phyloP scores from a whole-genome alignment of 306 rosid species.

The Citrullus amarus region DNA sequence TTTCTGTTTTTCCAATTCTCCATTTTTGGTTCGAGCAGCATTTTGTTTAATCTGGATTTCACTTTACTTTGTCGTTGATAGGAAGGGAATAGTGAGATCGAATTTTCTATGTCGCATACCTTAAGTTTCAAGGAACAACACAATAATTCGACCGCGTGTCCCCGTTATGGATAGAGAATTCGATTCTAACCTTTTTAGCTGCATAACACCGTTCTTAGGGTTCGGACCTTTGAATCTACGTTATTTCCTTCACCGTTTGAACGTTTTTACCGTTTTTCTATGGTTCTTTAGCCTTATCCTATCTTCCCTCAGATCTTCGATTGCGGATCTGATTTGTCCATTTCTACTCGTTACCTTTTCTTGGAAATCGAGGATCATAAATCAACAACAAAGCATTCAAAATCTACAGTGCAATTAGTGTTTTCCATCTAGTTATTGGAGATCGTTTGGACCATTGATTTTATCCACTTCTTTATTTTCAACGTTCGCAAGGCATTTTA shows the following conservation, averaged over 20 bases:
- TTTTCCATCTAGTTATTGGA: background rate
- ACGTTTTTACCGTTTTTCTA: background rate
- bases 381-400: background rate
- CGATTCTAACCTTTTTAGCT: background rate
- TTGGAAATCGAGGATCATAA: background rate
- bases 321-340: slow-evolving; percentile 6
- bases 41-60: slow-evolving; percentile 11
- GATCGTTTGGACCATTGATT: background rate
- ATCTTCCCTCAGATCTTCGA: slow-evolving; percentile 16
- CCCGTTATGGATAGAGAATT: background rate
- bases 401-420: background rate
- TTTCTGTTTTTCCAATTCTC: background rate
- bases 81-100: background rate
- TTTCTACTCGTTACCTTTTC: background rate
- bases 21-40: background rate
- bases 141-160: background rate
- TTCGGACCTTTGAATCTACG: background rate
- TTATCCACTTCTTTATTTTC: background rate
- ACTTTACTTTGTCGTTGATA: slow-evolving; percentile 11
- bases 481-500: background rate
- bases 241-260: background rate
- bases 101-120: background rate
- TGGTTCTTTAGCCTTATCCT: slow-evolving; percentile 16
- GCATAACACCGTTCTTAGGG: background rate
- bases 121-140: background rate